Conservation (phyloP, 192 early-diverging fungal species). For the Coemansia sp. region DNA sequence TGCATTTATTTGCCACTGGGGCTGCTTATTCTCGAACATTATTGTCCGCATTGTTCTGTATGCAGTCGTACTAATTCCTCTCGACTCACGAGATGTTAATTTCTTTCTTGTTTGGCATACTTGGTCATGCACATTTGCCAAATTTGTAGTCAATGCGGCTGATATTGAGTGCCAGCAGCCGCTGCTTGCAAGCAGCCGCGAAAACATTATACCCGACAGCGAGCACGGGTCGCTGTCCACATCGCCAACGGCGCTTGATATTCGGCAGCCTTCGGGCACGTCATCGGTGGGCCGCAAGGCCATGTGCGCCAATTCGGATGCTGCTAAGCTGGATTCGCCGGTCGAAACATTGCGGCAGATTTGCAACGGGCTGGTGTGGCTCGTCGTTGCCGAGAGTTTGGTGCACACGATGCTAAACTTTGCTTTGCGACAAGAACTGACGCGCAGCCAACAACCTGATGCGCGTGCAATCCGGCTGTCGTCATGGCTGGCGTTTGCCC, state of each 20-base stretch:
- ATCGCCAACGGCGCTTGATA: constrained; percentile 18
- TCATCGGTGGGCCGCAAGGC: neutral
- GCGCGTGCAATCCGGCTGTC: constrained; percentile 15
- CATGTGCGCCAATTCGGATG: neutral
- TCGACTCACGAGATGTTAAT: constrained; percentile 9
- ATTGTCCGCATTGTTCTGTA: neutral
- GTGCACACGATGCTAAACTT: constrained; percentile 47
- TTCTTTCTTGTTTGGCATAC: constrained; percentile 6
- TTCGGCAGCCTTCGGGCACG: neutral
- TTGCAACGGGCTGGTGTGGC: constrained; percentile 35
- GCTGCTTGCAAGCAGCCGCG: constrained; percentile 2
- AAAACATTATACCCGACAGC: neutral
- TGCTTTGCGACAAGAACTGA: constrained; percentile 45
- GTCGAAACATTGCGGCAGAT: constrained; percentile 13
- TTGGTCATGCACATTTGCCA: neutral
- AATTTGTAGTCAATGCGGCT: constrained; percentile 2
- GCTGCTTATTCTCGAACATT: constrained; percentile 2
- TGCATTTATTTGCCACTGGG: constrained; percentile 8
- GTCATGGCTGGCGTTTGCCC: constrained; percentile 38
- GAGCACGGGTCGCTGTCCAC: constrained; percentile 5
- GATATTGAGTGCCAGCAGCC: constrained; percentile 28
- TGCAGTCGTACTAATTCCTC: neutral
- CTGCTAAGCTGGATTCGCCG: neutral
- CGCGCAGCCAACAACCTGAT: constrained; percentile 13
- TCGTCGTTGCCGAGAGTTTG: constrained; percentile 35